Evolutionary conservation across 768 basidiomycete genomes (phyloP), one percentile per base, ranked within the genome.

Genomic region (Pleurotus sapidus): DNA sequence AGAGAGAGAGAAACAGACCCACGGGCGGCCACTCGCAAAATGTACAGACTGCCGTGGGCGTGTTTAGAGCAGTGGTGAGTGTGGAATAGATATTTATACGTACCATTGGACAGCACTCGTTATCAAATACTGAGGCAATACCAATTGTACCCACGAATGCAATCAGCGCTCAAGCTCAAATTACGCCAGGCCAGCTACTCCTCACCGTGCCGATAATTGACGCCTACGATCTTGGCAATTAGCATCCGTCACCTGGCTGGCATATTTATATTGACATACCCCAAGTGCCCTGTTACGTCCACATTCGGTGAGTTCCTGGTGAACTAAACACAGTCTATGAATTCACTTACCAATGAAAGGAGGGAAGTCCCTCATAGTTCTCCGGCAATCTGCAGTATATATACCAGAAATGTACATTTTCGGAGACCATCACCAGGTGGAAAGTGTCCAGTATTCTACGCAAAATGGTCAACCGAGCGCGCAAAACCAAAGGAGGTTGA

Each of bases 381-480:
- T 60, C 55, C 15, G 59, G 59, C 9, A 60, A 40, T 37, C 56
- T 57, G 56, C 59, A 60, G 40, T 57, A 57, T 12, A 60, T 47
- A 46, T 57, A 57, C 59, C 59, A 60, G 39, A 57, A 57, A 54
- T 60, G 59, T 20, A 60, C 56, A 24, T 46, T 50, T 34, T 60
- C 59, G 2, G 59, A 48, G 34, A 60, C 59, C 55, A 57, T 60
- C 17, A 57, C 55, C 46, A 60, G 43, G 48, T 60, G 59, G 27
- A 57, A 57, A 14, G 59, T 60, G 56, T 60, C 59, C 30, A 60
- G 34, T 14, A 60, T 14, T 38, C 55, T 60, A 30, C n/a, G 47
- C n/a, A 40, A 37, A 9, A 37, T 46, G 18, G 17, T 37, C 2
- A 53, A 15, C 4, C 9, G 37, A 15, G 6, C 14, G 3, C 23